phyloP scores from a whole-genome alignment of 352 stramenopile species.

The Plasmopara halstedii region DNA sequence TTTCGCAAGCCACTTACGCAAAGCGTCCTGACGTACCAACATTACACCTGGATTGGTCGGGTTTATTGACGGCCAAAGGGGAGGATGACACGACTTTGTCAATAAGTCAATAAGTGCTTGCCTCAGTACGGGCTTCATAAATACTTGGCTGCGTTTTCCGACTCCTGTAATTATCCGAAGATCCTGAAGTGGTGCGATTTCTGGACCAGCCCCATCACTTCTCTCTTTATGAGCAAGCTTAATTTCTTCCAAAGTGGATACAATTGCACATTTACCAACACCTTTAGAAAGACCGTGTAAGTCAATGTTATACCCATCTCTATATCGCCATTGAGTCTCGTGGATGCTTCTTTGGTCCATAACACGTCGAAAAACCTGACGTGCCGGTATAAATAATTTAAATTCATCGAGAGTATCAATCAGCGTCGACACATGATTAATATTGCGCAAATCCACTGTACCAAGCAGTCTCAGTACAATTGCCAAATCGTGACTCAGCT shows the following conservation, averaged over 20 bases:
- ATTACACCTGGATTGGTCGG: slow-evolving; percentile 54
- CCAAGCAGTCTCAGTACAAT: slow-evolving; percentile 42
- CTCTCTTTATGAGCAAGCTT: slow-evolving; percentile 19
- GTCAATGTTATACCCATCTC: slow-evolving; percentile 60
- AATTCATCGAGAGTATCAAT: slow-evolving; percentile 55
- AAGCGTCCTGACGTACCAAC: slow-evolving; percentile 36
- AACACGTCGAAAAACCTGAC: slow-evolving; percentile 40
- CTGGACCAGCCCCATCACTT: slow-evolving; percentile 16
- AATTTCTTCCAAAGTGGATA: slow-evolving; percentile 51
- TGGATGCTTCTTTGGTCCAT: slow-evolving; percentile 34
- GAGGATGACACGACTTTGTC: slow-evolving; percentile 34
- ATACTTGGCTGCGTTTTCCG: slow-evolving; percentile 49
- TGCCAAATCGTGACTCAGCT: slow-evolving; percentile 33
- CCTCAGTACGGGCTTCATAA: slow-evolving; percentile 49
- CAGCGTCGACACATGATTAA: slow-evolving; percentile 46
- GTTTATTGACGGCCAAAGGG: slow-evolving; percentile 42
- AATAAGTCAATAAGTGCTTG: slow-evolving; percentile 48
- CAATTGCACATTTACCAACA: slow-evolving; percentile 62
- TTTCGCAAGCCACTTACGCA: slow-evolving; percentile 53
- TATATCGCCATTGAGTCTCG: slow-evolving; percentile 38
- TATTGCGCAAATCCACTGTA: slow-evolving; percentile 28
- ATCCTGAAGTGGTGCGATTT: slow-evolving; percentile 25
- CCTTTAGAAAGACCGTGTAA: slow-evolving; percentile 61
- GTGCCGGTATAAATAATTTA: slow-evolving; percentile 36
- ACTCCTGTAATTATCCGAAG: slow-evolving; percentile 71